A percentile compares a stretch with the other conserved stretches of the same genome.
phyloP scores from a whole-genome alignment of 2,329 filamentous ascomycete species.

The Ascochyta rabiei region DNA sequence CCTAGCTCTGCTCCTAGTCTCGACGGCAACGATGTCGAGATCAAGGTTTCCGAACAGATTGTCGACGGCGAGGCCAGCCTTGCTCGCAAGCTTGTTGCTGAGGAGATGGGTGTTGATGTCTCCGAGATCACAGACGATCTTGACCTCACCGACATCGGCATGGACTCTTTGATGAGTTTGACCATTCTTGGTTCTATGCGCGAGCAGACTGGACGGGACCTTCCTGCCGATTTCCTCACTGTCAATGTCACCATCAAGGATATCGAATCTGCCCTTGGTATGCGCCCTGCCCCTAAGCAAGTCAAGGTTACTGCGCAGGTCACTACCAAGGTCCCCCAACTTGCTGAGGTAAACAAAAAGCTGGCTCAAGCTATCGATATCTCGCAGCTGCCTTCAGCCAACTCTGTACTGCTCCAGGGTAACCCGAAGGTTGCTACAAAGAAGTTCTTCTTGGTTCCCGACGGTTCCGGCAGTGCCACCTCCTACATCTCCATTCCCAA shows the following conservation, averaged over 20 bases:
- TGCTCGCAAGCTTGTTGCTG: slow-evolving; percentile 57
- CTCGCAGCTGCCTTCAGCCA: slow-evolving; percentile 54
- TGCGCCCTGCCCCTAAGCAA: slow-evolving; percentile 53
- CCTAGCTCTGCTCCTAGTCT: slow-evolving; percentile 57
- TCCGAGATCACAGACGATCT: slow-evolving; percentile 60
- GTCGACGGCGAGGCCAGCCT: slow-evolving; percentile 52
- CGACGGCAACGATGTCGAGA: slow-evolving; percentile 47
- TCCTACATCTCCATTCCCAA: slow-evolving; percentile 68
- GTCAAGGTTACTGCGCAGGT: slow-evolving; percentile 36
- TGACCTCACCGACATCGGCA: slow-evolving; percentile 65
- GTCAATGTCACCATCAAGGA: slow-evolving; percentile 68
- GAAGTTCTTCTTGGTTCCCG: slow-evolving; percentile 60
- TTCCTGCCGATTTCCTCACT: slow-evolving; percentile 62
- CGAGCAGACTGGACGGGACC: slow-evolving; percentile 57
- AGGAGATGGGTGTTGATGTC: slow-evolving; percentile 70
- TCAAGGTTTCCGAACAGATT: slow-evolving; percentile 39
- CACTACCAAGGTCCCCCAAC: slow-evolving; percentile 43
- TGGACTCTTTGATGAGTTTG: slow-evolving; percentile 61
- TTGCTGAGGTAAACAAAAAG: slow-evolving; percentile 57
- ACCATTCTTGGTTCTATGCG: slow-evolving; percentile 58
- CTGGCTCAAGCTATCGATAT: slow-evolving; percentile 50
- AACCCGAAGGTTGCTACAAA: slow-evolving; percentile 62
- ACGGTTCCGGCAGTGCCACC: slow-evolving; percentile 66
- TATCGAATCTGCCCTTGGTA: slow-evolving; percentile 68
- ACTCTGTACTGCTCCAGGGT: slow-evolving; percentile 63